Evolutionary conservation across 2,329 filamentous ascomycete species (phyloP).

Genomic region (Botrytis elliptica): DNA sequence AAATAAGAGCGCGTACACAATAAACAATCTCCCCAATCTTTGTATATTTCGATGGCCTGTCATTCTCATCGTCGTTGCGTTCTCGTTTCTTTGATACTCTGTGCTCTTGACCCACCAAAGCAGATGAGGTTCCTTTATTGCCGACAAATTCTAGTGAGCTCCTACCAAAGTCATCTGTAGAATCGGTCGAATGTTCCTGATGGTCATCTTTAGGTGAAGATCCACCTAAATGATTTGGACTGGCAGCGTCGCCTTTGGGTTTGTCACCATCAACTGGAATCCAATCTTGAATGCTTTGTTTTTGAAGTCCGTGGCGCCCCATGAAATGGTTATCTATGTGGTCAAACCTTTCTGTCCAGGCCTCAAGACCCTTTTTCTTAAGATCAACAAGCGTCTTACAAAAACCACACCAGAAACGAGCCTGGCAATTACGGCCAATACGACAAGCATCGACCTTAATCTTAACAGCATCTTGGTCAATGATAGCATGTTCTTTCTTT

Average conservation of each 20-base stretch:
- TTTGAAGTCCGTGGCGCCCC: slow-evolving; percentile 45
- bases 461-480: slow-evolving; percentile 37
- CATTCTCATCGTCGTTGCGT: slow-evolving; percentile 19
- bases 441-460: slow-evolving; percentile 52
- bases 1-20: slow-evolving; percentile 27
- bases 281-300: slow-evolving; percentile 58
- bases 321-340: slow-evolving; percentile 76
- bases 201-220: slow-evolving; percentile 1
- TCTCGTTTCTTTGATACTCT: slow-evolving; percentile 20
- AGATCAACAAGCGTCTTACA: slow-evolving; percentile 57
- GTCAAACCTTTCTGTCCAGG: slow-evolving; percentile 61
- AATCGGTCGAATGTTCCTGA: slow-evolving; percentile 10
- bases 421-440: slow-evolving; percentile 63
- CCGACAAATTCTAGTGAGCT: slow-evolving; percentile 18
- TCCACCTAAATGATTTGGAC: slow-evolving; percentile 7
- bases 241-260: slow-evolving; percentile 25
- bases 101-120: slow-evolving; percentile 14
- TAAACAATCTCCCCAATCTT: slow-evolving; percentile 25
- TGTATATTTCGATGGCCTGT: slow-evolving; percentile 22
- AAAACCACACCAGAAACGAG: slow-evolving; percentile 85
- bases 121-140: slow-evolving; percentile 20
- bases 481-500: slow-evolving; percentile 38
- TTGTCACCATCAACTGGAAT: slow-evolving; percentile 33
- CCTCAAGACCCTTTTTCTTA: slow-evolving; percentile 49
- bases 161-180: slow-evolving; percentile 11